Percentiles rank a stretch among this genome's conserved stretches.
Evolutionary conservation across 2,329 filamentous ascomycete genomes (phyloP).

Genomic region (Trichothecium sympodiale): DNA sequence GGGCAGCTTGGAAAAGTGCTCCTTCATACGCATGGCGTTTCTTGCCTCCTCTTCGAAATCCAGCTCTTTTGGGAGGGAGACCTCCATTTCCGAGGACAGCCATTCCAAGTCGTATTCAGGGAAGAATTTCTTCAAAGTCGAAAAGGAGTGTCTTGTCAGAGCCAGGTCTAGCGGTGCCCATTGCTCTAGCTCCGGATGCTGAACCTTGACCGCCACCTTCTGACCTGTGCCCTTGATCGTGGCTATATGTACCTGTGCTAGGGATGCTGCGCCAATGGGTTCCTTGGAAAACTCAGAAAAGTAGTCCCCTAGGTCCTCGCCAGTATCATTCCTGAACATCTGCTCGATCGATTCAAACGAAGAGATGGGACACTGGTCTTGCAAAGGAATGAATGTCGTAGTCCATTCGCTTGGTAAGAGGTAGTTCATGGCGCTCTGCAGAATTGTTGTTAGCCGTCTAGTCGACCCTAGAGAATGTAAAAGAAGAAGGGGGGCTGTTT

Average conservation of each 20-base stretch:
- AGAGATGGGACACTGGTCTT: slow-evolving; percentile 91
- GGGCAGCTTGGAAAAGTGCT: slow-evolving; percentile 67
- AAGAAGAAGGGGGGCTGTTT: slow-evolving; percentile 15
- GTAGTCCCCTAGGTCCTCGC: slow-evolving; percentile 63
- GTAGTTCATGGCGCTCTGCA: slow-evolving; percentile 87
- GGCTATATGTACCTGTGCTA: slow-evolving; percentile 90
- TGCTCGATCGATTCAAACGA: slow-evolving; percentile 75
- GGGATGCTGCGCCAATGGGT: slow-evolving; percentile 84
- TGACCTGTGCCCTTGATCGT: slow-evolving; percentile 71
- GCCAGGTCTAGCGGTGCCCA: slow-evolving; percentile 84
- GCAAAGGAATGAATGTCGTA: slow-evolving; percentile 86
- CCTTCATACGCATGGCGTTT: slow-evolving; percentile 69
- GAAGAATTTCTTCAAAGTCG: slow-evolving; percentile 82
- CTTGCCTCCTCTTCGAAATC: slow-evolving; percentile 78
- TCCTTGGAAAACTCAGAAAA: slow-evolving; percentile 74
- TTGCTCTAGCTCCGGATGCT: slow-evolving; percentile 80
- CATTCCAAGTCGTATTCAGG: slow-evolving; percentile 97
- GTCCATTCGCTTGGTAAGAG: slow-evolving; percentile 88
- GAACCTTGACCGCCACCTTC: slow-evolving; percentile 90
- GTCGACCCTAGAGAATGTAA: neutral
- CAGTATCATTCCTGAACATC: slow-evolving; percentile 81
- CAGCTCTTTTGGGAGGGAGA: slow-evolving; percentile 80
- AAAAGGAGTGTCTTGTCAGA: slow-evolving; percentile 81
- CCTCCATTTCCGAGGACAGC: slow-evolving; percentile 87
- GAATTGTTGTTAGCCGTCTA: slow-evolving; percentile 12